A percentile compares a stretch with the other conserved stretches of the same genome.
Conservation (phyloP, 2,329 filamentous ascomycete genomes). For the Aspergillus niger region DNA sequence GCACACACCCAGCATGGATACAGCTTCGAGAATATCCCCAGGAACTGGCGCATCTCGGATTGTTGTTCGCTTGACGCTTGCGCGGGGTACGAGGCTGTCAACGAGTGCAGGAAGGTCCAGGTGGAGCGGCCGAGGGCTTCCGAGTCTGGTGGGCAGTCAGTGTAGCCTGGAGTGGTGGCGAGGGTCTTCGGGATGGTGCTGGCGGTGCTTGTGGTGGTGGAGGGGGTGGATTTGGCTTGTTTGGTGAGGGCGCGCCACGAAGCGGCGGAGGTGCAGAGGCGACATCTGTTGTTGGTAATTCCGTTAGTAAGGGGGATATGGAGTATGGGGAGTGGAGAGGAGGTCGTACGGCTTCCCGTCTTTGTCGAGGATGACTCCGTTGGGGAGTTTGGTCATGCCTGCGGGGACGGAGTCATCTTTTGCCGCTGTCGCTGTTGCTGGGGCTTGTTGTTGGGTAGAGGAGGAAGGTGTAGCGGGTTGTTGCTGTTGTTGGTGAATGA, state of each 20-base stretch:
- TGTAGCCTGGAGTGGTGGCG: constrained; percentile 19
- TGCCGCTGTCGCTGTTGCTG: constrained; percentile 19
- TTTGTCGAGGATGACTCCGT: constrained; percentile 52
- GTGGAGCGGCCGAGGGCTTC: constrained; percentile 81
- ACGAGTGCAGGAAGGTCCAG: constrained; percentile 91
- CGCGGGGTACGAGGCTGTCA: constrained; percentile 82
- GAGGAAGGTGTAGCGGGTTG: background rate
- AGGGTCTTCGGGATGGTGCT: constrained; percentile 41
- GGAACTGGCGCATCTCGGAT: constrained; percentile 73
- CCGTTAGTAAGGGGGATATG: background rate
- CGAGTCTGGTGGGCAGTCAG: constrained; percentile 86
- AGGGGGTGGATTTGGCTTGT: constrained; percentile 39
- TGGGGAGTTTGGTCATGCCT: constrained; percentile 39
- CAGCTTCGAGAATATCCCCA: constrained; percentile 76
- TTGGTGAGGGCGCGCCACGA: constrained; percentile 51
- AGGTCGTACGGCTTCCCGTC: constrained; percentile 52
- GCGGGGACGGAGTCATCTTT: constrained; percentile 17
- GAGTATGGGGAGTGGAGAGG: background rate
- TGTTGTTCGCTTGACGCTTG: constrained; percentile 69
- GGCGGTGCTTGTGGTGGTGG: constrained; percentile 28
- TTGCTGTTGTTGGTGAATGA: background rate
- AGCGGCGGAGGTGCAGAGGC: constrained; percentile 51
- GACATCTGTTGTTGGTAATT: constrained; percentile 40
- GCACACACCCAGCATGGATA: constrained; percentile 98
- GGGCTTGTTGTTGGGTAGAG: background rate